phyloP scores from a whole-genome alignment of 257 asterid species.

The Fraxinus quadrangulata region DNA sequence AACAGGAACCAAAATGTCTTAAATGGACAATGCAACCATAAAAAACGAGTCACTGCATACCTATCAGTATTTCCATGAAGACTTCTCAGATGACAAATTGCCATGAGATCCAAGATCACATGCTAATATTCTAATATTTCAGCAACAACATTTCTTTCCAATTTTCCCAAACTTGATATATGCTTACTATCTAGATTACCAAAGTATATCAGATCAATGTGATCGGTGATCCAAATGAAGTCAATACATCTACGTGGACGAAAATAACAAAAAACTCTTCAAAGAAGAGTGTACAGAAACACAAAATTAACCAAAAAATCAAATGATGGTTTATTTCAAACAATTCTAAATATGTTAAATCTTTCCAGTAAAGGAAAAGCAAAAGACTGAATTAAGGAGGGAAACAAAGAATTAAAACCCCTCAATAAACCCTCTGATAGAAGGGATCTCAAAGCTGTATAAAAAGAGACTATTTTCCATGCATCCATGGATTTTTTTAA shows the following conservation, averaged over 20 bases:
- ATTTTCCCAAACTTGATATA: not conserved
- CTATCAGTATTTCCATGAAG: not conserved
- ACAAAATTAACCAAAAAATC: not conserved
- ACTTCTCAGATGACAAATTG: not conserved
- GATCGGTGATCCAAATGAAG: not conserved
- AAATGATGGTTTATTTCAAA: not conserved
- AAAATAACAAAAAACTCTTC: not conserved
- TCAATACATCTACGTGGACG: not conserved
- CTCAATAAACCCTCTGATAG: conserved; percentile 31
- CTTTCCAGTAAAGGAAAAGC: conserved; percentile 4
- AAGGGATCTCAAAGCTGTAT: conserved; percentile 28
- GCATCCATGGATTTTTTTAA: conserved; percentile 10
- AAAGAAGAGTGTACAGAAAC: not conserved
- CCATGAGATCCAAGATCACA: not conserved
- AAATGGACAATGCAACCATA: conserved; percentile 9
- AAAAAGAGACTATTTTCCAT: conserved; percentile 16
- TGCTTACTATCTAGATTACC: not conserved
- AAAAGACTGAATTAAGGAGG: not conserved
- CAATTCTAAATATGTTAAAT: not conserved
- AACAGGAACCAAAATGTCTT: conserved; percentile 4
- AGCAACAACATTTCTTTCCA: not conserved
- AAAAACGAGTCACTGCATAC: not conserved
- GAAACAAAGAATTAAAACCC: conserved; percentile 24
- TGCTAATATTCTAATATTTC: not conserved
- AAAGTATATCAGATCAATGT: not conserved